Evolutionary conservation across 306 rosid species (phyloP), one percentile per base, ranked within the genome.

Genomic region (Senna tora): DNA sequence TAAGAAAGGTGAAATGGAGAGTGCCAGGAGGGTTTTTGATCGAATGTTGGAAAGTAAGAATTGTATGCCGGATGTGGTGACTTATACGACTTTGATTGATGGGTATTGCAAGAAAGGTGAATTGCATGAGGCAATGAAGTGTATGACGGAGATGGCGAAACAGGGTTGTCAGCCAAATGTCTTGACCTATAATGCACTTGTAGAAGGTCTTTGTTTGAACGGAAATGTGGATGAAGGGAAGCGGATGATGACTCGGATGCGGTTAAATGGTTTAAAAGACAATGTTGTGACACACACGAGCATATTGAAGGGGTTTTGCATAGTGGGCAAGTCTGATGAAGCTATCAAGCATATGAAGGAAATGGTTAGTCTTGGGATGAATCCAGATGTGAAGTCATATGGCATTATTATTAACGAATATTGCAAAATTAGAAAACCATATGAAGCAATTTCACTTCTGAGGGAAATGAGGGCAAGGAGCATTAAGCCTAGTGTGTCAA

Each of bases 231-330:
- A 70, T 0, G 87, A 77, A 69, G 89, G 84, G 8, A 82, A 36
- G 87, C 82, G 54, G 75, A 77, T 82, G 89, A 80, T 82, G 77
- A 75, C 54, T 10, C 80, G 67, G 72, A 84, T 87, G 89, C 74
- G 89, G 82, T 72, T 87, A 53, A 77, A 80, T 59, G 89, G 92
- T 54, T 50, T 84, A 47, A 77, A 69, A 65, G 92, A 84, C 28
- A 22, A 84, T 38, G 67, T 82, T 19, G 73, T 79, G 5, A 87
- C 87, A 0, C 82, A 87, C 77, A 77, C 87, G 6, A 65, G 80
- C 67, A 60, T 87, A 8, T 60, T 87, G 77, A 79, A 84, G 73
- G 87, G 92, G 36, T 55, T 77, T 50, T 87, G 87, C 80, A 38
- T 77, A 45, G 72, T 9, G 3, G 87, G 92, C 21, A 82, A 30